phyloP scores from a whole-genome alignment of 768 basidiomycete genomes.

The Phaeotremella fagi region DNA sequence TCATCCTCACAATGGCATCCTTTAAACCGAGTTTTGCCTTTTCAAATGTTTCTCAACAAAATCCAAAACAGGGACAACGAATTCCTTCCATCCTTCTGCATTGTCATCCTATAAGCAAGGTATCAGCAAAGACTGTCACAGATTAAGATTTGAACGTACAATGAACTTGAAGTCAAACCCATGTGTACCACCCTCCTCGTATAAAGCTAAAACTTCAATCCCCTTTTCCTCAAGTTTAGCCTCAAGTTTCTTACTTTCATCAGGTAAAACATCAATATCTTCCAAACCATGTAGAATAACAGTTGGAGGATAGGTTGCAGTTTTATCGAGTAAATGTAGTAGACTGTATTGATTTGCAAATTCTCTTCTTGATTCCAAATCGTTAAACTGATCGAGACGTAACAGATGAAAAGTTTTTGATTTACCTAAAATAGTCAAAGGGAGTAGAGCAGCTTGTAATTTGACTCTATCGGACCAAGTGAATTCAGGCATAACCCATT shows the following conservation, averaged over 20 bases:
- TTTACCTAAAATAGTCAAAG: too few species aligned
- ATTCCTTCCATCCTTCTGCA: too few species aligned
- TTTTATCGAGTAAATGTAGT: not conserved
- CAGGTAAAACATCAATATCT: conserved; percentile 2
- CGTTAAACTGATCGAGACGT: too few species aligned
- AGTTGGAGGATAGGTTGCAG: conserved; percentile 9
- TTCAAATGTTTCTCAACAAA: too few species aligned
- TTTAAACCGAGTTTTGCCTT: too few species aligned
- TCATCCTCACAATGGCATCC: too few species aligned
- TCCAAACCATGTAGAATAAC: conserved; percentile 11
- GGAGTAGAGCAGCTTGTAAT: not conserved
- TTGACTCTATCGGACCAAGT: not conserved
- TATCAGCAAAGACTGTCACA: too few species aligned
- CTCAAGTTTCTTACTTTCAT: not conserved
- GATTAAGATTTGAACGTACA: too few species aligned
- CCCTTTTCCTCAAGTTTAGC: conserved; percentile 7
- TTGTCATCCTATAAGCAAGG: too few species aligned
- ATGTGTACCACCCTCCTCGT: conserved; percentile 1
- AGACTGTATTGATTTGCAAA: not conserved
- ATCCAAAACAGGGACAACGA: too few species aligned
- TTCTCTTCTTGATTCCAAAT: not conserved
- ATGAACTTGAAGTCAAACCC: not conserved
- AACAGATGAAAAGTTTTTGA: too few species aligned
- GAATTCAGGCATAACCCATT: not conserved
- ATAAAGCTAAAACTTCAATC: conserved; percentile 4